phyloP scores from a whole-genome alignment of 352 stramenopile genomes.

The Saprolegnia parasitica region DNA sequence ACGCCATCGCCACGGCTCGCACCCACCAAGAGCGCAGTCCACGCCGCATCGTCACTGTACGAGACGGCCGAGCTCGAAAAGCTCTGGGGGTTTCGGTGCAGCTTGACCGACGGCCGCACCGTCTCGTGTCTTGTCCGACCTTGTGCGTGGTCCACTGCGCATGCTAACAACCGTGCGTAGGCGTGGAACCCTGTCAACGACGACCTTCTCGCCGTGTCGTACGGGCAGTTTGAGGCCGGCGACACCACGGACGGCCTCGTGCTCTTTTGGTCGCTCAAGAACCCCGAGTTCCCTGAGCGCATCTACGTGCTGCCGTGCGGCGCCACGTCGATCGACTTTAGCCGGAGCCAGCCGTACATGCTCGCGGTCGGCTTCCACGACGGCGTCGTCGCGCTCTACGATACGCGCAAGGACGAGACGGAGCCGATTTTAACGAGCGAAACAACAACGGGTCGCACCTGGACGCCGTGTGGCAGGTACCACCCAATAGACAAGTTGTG shows the following conservation, averaged over 20 bases:
- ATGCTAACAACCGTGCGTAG: too few species aligned
- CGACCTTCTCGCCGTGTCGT: slow-evolving; percentile 89
- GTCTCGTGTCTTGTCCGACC: slow-evolving; percentile 54
- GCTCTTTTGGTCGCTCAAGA: slow-evolving; percentile 92
- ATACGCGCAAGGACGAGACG: slow-evolving; percentile 71
- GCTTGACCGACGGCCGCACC: slow-evolving; percentile 47
- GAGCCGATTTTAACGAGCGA: slow-evolving; percentile 16
- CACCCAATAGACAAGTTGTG: not conserved
- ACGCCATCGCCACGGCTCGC: not conserved
- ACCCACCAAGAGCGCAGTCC: slow-evolving; percentile 23
- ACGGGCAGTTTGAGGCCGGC: slow-evolving; percentile 40
- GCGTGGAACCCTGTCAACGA: slow-evolving; percentile 84
- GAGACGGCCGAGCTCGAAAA: slow-evolving; percentile 45
- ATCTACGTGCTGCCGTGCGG: slow-evolving; percentile 70
- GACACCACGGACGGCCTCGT: slow-evolving; percentile 47
- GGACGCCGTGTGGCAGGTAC: slow-evolving; percentile 84
- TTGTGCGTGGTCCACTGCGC: too few species aligned
- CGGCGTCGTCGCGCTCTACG: slow-evolving; percentile 88
- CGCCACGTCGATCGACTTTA: slow-evolving; percentile 89
- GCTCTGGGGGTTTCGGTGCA: slow-evolving; percentile 71
- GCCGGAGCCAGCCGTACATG: slow-evolving; percentile 75
- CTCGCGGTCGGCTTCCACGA: slow-evolving; percentile 87
- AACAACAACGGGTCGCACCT: slow-evolving; percentile 63
- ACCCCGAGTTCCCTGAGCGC: slow-evolving; percentile 88
- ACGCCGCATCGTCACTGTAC: not conserved